phyloP scores from a whole-genome alignment of 1,284 basidiomycete species.

The Rhizopogon parksii region DNA sequence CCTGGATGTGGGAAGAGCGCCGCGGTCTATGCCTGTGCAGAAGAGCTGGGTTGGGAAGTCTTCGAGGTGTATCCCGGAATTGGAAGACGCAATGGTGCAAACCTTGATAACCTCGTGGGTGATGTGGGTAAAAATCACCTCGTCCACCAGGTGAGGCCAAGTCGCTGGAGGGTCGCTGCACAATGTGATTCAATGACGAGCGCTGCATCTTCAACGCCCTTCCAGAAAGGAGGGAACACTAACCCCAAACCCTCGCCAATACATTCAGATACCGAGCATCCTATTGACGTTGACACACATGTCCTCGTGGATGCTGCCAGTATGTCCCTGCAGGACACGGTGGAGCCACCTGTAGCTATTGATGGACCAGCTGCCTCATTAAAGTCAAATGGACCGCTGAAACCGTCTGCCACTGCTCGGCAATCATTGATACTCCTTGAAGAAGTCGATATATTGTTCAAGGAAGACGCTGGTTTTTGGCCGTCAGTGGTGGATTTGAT shows the following conservation, averaged over 20 bases:
- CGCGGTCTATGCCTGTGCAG: slow-evolving; percentile 87
- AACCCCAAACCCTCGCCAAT: slow-evolving; percentile 3
- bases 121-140: slow-evolving; percentile 92
- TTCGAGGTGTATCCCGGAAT: slow-evolving; percentile 98
- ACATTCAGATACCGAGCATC: slow-evolving; percentile 2
- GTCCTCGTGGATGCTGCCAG: slow-evolving; percentile 5
- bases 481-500: slow-evolving; percentile 75
- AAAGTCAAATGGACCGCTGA: slow-evolving; percentile 5
- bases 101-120: slow-evolving; percentile 78
- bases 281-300: slow-evolving; percentile 5
- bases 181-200: slow-evolving; percentile 7
- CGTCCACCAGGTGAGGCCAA: slow-evolving; percentile 33
- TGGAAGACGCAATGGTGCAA: slow-evolving; percentile 76
- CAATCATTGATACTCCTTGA: slow-evolving; percentile 95
- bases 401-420: slow-evolving; percentile 29
- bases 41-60: slow-evolving; percentile 91
- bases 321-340: slow-evolving; percentile 6
- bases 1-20: slow-evolving; percentile 89
- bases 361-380: slow-evolving; percentile 5
- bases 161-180: slow-evolving; percentile 20
- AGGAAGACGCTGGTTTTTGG: slow-evolving; percentile 92
- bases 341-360: slow-evolving; percentile 4
- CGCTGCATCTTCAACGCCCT: slow-evolving; percentile 12
- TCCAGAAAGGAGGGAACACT: slow-evolving; percentile 9
- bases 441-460: slow-evolving; percentile 92